These are phyloP conservation scores for Blastomyces percursus DNA, from an alignment of 2,329 filamentous ascomycete species.

Conservation along the genomic window DNA sequence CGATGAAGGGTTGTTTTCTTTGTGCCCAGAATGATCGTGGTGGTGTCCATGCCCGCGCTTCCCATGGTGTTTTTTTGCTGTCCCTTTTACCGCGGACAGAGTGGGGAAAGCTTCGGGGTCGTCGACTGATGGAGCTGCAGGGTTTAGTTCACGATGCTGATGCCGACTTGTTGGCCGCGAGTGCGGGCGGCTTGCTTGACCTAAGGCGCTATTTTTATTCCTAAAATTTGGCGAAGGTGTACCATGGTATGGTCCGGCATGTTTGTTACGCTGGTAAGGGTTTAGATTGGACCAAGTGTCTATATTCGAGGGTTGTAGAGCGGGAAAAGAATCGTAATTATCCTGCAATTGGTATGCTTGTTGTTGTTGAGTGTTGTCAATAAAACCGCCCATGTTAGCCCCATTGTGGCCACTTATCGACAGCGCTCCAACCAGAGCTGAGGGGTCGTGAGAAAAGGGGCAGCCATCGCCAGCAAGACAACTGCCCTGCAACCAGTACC, in stretches of 20 bases:
- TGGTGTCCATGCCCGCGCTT: conserved; percentile 76
- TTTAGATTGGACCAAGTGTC: conserved; percentile 47
- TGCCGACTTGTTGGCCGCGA: conserved; percentile 80
- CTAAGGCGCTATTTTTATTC: conserved; percentile 44
- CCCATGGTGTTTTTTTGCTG: conserved; percentile 80
- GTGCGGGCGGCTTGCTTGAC: conserved; percentile 51
- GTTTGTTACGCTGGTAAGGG: conserved; percentile 35
- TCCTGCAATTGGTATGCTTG: conserved; percentile 70
- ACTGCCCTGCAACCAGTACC: conserved; percentile 93
- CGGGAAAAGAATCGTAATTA: conserved; percentile 66
- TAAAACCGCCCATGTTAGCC: conserved; percentile 46
- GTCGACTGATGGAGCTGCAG: conserved; percentile 66
- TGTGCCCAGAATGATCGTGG: conserved; percentile 44
- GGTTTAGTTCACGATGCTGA: conserved; percentile 52
- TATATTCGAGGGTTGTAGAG: conserved; percentile 51
- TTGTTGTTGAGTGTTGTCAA: conserved; percentile 34
- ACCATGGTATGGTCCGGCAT: conserved; percentile 25
- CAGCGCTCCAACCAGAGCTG: conserved; percentile 72
- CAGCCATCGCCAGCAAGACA: conserved; percentile 89
- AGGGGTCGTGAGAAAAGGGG: conserved; percentile 93
- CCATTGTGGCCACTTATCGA: conserved; percentile 49
- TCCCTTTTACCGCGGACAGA: conserved; percentile 66
- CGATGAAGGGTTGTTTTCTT: conserved; percentile 62
- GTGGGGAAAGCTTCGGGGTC: conserved; percentile 94
- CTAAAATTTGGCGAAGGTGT: conserved; percentile 24